A percentile compares a stretch with the other conserved stretches of the same genome.
These are phyloP conservation scores for Coemansia sp. DNA, from an alignment of 192 early-diverging fungal genomes.

Conservation along the genomic window DNA sequence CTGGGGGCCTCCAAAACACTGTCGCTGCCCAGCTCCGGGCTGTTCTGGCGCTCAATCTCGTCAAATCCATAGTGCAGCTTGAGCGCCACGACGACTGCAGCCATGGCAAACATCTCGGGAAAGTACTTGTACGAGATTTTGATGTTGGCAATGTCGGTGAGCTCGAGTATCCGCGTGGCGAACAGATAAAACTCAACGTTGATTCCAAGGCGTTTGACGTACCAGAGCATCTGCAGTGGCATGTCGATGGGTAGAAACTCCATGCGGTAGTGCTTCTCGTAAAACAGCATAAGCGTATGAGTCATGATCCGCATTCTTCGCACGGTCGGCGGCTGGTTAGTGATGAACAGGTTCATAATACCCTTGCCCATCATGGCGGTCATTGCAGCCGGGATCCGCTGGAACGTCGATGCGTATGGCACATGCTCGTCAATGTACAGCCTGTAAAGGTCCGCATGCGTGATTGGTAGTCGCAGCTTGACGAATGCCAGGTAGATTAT, in stretches of 20 bases:
- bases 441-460: slow-evolving; percentile 25
- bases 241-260: slow-evolving; percentile 10
- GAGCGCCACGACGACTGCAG: slow-evolving; percentile 28
- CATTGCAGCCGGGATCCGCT: slow-evolving; percentile 13
- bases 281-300: slow-evolving; percentile 17
- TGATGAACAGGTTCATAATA: slow-evolving; percentile 7
- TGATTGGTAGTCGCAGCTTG: slow-evolving; percentile 24
- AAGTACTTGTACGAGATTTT: background rate
- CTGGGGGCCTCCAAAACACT: slow-evolving; percentile 16
- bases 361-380: slow-evolving; percentile 17
- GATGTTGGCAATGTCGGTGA: background rate
- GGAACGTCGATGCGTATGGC: slow-evolving; percentile 24
- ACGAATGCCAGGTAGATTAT: slow-evolving; percentile 23
- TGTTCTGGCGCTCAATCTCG: slow-evolving; percentile 33
- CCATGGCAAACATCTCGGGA: slow-evolving; percentile 3
- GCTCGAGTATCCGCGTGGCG: slow-evolving; percentile 22
- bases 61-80: slow-evolving; percentile 49
- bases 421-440: slow-evolving; percentile 34
- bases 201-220: slow-evolving; percentile 23
- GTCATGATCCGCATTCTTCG: slow-evolving; percentile 1
- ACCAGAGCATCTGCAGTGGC: slow-evolving; percentile 16
- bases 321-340: slow-evolving; percentile 10
- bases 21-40: background rate
- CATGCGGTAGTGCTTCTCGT: slow-evolving; percentile 13
- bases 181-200: slow-evolving; percentile 21